Evolutionary conservation across 2,329 filamentous ascomycete genomes (phyloP).

Genomic region (Chaetomium olivaceum): DNA sequence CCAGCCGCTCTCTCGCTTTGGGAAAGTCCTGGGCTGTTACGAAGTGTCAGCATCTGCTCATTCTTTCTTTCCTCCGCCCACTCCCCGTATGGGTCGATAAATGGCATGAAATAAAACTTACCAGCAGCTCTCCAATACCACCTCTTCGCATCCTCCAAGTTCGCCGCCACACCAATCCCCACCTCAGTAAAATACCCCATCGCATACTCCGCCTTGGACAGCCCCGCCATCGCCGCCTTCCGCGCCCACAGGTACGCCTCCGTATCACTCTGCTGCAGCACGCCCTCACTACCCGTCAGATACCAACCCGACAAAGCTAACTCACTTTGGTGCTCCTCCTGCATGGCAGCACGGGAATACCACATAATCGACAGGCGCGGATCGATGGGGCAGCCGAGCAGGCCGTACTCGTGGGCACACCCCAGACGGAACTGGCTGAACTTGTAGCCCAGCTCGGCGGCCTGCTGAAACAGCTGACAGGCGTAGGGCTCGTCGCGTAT

Average conservation of each 20-base stretch:
- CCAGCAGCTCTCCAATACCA: constrained; percentile 98
- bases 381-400: constrained; percentile 80
- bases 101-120: constrained; percentile 64
- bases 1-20: constrained; percentile 87
- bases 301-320: constrained; percentile 89
- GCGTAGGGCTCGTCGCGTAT: constrained; percentile 81
- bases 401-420: constrained; percentile 84
- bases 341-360: constrained; percentile 88
- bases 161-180: constrained; percentile 83
- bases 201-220: constrained; percentile 94
- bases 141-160: constrained; percentile 90
- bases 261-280: constrained; percentile 87
- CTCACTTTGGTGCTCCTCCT: constrained; percentile 93
- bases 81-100: constrained; percentile 45
- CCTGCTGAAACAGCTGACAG: constrained; percentile 77
- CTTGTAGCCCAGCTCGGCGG: constrained; percentile 88
- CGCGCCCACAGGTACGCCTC: constrained; percentile 97
- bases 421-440: constrained; percentile 91
- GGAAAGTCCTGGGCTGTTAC: constrained; percentile 83
- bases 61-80: not conserved
- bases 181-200: constrained; percentile 98
- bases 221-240: constrained; percentile 83
- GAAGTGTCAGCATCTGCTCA: constrained; percentile 23
- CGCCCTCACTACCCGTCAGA: constrained; percentile 82
- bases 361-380: constrained; percentile 83